These are phyloP conservation scores for Tricholoma furcatifolium DNA, from an alignment of 768 basidiomycete species.

Conservation along the genomic window DNA sequence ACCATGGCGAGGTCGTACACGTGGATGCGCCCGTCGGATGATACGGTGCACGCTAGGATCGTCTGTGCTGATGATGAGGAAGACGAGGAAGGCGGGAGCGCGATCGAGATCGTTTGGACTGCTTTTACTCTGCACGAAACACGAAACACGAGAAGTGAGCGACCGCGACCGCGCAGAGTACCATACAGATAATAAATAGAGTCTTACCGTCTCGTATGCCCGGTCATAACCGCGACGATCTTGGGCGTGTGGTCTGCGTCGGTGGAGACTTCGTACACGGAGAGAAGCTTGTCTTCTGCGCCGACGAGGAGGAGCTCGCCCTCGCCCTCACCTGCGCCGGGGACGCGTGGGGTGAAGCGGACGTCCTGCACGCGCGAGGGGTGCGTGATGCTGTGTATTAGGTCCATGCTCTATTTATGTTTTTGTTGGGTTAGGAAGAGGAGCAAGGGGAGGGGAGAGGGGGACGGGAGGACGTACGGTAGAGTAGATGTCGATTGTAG, in stretches of 20 bases:
- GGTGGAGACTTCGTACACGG: slow-evolving; percentile 65
- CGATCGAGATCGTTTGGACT: slow-evolving; percentile 62
- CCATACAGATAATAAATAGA: too few species aligned
- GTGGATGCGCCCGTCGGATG: slow-evolving; percentile 86
- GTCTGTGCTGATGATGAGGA: slow-evolving; percentile 32
- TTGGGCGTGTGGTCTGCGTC: slow-evolving; percentile 46
- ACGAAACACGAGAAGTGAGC: neutral
- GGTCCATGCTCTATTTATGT: slow-evolving; percentile 66
- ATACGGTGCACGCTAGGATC: slow-evolving; percentile 72
- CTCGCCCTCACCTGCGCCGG: slow-evolving; percentile 36
- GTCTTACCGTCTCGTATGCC: slow-evolving; percentile 86
- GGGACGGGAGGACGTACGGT: slow-evolving; percentile 55
- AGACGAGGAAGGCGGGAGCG: slow-evolving; percentile 42
- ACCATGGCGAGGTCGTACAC: slow-evolving; percentile 68
- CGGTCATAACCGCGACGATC: slow-evolving; percentile 70
- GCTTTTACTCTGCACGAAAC: slow-evolving; percentile 67
- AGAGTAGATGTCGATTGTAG: slow-evolving; percentile 78
- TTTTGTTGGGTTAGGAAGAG: neutral
- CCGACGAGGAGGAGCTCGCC: slow-evolving; percentile 78
- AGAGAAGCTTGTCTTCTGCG: slow-evolving; percentile 87
- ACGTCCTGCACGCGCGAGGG: slow-evolving; percentile 84
- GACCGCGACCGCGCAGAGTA: too few species aligned
- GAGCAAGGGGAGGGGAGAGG: neutral
- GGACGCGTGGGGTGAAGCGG: slow-evolving; percentile 64
- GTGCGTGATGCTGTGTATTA: slow-evolving; percentile 72